Evolutionary conservation across 1,284 basidiomycete species (phyloP), one percentile per base, ranked within the genome.

Genomic region (Cutaneotrichosporon spelunceum): DNA sequence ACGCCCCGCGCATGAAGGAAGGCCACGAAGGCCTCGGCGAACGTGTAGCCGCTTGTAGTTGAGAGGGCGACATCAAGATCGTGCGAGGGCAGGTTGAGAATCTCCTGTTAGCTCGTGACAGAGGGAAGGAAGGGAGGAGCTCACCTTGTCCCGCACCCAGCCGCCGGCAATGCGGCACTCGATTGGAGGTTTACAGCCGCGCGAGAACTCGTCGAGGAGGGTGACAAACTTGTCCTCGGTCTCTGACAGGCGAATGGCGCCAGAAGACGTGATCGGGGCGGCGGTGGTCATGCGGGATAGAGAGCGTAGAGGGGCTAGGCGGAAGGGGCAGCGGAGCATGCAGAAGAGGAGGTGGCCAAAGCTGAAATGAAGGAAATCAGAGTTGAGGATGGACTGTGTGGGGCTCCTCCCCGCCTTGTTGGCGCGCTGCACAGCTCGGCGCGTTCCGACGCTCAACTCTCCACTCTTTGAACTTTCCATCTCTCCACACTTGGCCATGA

Each of bases 121-220:
- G 8, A 2, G 16, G 21, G n/a, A 34, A 11, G 4, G 27, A 11
- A 1, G 16, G 16, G 19, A 19, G 26, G 24, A 23, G 73, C 80
- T 78, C 69, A 91, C 93, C 87, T 99, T 99, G 80, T 99, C 95
- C 70, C 94, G 83, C 48, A 97, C 94, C 94, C 94, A 98, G 33
- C 94, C 94, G 36, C 94, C 94, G 10, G 92, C 93, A 59, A 95
- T 90, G 67, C 93, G 84, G 74, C 92, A 94, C 21, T 86, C 59
- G 82, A 93, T 67, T 19, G 76, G 71, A 19, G 73, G 70, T 30
- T 56, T 42, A 36, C 68, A 64, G 33, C 62, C 53, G 39, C 54
- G 53, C 9, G 77, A 68, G 66, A 76, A 79, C 47, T 71, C 67
- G 63, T 78, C 73, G 56, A 79, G 71, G 48, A 75, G 67, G 1